Evolutionary conservation across 139 green algal species (phyloP).

Genomic region (Chlamydomonas incerta): DNA sequence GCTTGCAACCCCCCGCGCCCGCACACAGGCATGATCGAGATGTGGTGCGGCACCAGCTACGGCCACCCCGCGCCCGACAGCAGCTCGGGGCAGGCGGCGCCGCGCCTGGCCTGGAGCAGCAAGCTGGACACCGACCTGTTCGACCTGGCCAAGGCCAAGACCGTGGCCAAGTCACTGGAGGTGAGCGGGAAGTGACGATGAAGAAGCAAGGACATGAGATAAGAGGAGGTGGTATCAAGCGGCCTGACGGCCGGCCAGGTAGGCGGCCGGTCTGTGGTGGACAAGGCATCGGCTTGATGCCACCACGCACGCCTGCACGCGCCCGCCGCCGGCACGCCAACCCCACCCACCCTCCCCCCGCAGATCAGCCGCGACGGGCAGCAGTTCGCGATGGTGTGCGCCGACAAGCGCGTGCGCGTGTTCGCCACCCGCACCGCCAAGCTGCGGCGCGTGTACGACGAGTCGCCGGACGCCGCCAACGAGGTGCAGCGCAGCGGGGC

Average conservation of each 20-base stretch:
- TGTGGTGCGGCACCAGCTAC: slow-evolving; percentile 80
- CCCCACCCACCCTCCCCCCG: background rate
- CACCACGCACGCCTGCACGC: no score
- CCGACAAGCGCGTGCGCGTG: slow-evolving; percentile 89
- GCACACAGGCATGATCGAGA: slow-evolving; percentile 89
- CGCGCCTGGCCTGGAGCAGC: slow-evolving; percentile 74
- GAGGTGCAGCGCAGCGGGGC: slow-evolving; percentile 82
- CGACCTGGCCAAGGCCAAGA: slow-evolving; percentile 89
- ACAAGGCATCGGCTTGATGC: no score
- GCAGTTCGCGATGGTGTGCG: slow-evolving; percentile 82
- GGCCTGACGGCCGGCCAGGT: no score
- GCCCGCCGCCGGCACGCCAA: no score
- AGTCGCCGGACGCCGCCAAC: slow-evolving; percentile 80
- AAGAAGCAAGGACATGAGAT: no score
- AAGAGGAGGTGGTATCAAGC: no score
- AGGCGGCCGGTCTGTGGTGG: no score
- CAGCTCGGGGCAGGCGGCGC: background rate
- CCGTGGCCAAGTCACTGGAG: slow-evolving; percentile 64
- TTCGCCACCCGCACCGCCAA: slow-evolving; percentile 92
- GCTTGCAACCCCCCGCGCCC: background rate
- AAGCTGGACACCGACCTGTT: slow-evolving; percentile 97
- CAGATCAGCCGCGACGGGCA: slow-evolving; percentile 83
- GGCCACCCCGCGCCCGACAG: slow-evolving; percentile 44
- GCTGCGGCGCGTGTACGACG: slow-evolving; percentile 88
- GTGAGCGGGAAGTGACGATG: slow-evolving; percentile 40